Conservation (phyloP, 345 rosid genomes). For the Pelargonium nanum region DNA sequence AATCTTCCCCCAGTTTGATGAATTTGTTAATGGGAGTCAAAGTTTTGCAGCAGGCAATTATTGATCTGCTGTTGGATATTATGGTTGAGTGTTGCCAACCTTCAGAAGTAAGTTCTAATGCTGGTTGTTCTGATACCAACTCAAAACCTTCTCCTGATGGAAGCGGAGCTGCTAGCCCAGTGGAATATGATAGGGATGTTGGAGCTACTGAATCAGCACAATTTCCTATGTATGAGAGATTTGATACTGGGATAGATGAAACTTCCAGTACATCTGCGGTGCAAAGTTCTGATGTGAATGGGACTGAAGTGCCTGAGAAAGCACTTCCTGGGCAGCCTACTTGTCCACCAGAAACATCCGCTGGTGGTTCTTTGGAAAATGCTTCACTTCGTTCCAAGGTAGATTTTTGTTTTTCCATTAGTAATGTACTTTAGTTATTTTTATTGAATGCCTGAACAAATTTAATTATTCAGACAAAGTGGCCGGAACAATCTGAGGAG, state of each 20-base stretch:
- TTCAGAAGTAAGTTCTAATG: slow-evolving; percentile 55
- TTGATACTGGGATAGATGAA: slow-evolving; percentile 66
- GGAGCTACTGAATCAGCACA: slow-evolving; percentile 48
- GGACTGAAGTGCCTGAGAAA: slow-evolving; percentile 35
- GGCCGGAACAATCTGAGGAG: slow-evolving; percentile 99
- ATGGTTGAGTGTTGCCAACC: slow-evolving; percentile 99
- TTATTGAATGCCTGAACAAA: slow-evolving; percentile 15
- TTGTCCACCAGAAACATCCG: slow-evolving; percentile 49
- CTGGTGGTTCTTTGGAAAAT: slow-evolving; percentile 46
- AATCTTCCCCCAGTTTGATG: slow-evolving; percentile 94
- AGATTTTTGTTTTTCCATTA: slow-evolving; percentile 4
- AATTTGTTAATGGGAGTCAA: slow-evolving; percentile 97
- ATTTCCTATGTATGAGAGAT: slow-evolving; percentile 55
- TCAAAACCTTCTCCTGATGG: slow-evolving; percentile 40
- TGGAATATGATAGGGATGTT: slow-evolving; percentile 56
- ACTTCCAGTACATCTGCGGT: slow-evolving; percentile 51
- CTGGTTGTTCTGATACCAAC: slow-evolving; percentile 35
- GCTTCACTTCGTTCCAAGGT: slow-evolving; percentile 72
- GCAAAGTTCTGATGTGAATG: slow-evolving; percentile 57
- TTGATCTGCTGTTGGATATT: slow-evolving; percentile 91
- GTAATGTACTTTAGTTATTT: background rate
- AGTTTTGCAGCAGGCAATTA: slow-evolving; percentile 98
- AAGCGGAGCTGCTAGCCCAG: slow-evolving; percentile 37
- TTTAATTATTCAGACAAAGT: slow-evolving; percentile 61
- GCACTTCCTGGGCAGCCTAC: slow-evolving; percentile 50